Conservation (phyloP, 805 yeast species). For the Ogataea haglerorum region DNA sequence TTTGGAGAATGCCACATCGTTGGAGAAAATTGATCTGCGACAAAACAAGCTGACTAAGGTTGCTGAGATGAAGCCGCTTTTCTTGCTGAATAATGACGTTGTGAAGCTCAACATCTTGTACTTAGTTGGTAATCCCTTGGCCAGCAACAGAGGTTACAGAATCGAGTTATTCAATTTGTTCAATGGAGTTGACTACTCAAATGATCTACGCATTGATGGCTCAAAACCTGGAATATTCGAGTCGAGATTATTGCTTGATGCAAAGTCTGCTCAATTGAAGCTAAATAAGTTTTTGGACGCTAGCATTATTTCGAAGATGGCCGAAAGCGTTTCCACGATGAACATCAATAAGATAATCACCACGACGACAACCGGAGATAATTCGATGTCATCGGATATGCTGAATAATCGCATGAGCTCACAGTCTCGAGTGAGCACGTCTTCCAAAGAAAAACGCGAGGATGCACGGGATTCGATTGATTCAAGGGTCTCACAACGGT, state of each 20-base stretch:
- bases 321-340: constrained; percentile 37
- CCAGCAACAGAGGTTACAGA: constrained; percentile 41
- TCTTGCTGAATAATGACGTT: constrained; percentile 25
- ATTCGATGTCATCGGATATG: constrained; percentile 5
- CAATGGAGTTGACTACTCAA: constrained; percentile 49
- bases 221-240: constrained; percentile 62
- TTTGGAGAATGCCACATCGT: constrained; percentile 38
- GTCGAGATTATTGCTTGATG: constrained; percentile 49
- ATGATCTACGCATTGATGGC: constrained; percentile 51
- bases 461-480: constrained; percentile 7
- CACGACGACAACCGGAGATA: constrained; percentile 19
- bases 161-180: constrained; percentile 53
- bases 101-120: constrained; percentile 27
- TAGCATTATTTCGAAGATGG: constrained; percentile 34
- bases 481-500: constrained; percentile 2
- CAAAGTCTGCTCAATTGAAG: constrained; percentile 42
- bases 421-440: constrained; percentile 7
- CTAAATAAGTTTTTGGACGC: constrained; percentile 40
- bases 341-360: constrained; percentile 28
- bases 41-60: constrained; percentile 42
- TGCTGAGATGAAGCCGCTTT: constrained; percentile 39
- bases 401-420: constrained; percentile 5
- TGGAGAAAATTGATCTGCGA: constrained; percentile 53
- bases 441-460: constrained; percentile 6
- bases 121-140: constrained; percentile 38